Base-by-base conservation (phyloP, 345 rosid genomes). In the Corchorus capsularis region DNA sequence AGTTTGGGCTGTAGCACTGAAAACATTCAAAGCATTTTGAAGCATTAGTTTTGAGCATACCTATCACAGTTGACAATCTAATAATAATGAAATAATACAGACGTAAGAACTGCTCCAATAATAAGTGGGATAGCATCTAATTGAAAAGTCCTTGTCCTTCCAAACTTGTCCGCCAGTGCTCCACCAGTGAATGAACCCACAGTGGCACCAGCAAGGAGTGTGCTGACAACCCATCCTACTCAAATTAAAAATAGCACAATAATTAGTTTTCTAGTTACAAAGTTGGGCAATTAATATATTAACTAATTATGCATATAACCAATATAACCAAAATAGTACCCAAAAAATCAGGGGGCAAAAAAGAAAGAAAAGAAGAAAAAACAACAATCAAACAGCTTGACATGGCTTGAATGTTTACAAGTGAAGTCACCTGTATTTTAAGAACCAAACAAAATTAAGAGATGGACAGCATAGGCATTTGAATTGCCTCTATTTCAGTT, bases 121-220 rank as follows among this genome's bases (percentile, higher is more conserved):
- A 89, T 84, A 13, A 96, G 97, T 10, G 99, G 99, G 68, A 96
- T 87, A 22, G 98, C 98, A 90, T 96, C 97, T 78, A 96, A 84
- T 37, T 90, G 98, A 73, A 96, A 94, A 19, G 98, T 92, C 81
- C 83, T 90, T 45, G 97, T 96, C 83, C 98, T 84, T 75, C 99
- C 99, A 79, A 96, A 96, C 84, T 89, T 87, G 84, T 96, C 98
- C 49, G 99, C 99, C 81, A 96, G 83, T 70, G 91, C 60, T 71
- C 99, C 99, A 61, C 99, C 98, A 14, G 97, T 92, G 82, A 96
- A 96, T 69, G 99, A 89, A 78, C 99, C 99, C 62, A 91, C 87
- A 60, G 97, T 90, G 39, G 99, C 99, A 86, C 97, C 97, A 64
- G 97, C 99, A 78, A 96, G 99, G 56, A 96, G 87, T 2, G 98